phyloP scores from a whole-genome alignment of 345 rosid species.

The Populus alba region DNA sequence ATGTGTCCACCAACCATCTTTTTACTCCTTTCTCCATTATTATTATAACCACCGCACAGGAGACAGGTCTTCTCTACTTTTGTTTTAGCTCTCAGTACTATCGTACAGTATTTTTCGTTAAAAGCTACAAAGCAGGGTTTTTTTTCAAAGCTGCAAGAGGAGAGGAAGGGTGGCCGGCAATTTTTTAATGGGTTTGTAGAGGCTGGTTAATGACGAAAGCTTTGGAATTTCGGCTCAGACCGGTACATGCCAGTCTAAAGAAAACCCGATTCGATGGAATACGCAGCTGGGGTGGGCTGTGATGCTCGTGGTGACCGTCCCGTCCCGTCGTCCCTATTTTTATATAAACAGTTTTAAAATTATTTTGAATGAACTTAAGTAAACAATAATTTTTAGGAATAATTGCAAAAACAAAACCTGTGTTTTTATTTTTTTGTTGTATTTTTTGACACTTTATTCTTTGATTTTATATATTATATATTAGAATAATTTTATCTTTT shows the following conservation, averaged over 20 bases:
- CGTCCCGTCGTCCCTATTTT: no score
- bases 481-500: no score
- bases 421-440: no score
- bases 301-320: no score
- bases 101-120: neutral
- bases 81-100: neutral
- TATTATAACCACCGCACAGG: neutral
- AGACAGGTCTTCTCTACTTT: neutral
- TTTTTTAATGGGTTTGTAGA: neutral
- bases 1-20: conserved; percentile 59
- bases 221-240: neutral
- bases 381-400: no score
- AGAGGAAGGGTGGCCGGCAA: neutral
- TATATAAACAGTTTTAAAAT: no score
- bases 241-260: neutral
- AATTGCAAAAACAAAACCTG: no score
- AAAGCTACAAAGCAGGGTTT: neutral
- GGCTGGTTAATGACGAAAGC: neutral
- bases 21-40: conserved; percentile 53
- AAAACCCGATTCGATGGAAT: no score
- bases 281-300: no score
- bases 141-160: neutral
- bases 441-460: no score
- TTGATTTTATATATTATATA: no score
- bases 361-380: no score